Percentiles rank a stretch among this genome's conserved stretches.
Conservation (phyloP, 2,329 filamentous ascomycete species). For the Stagonosporopsis vannaccii region DNA sequence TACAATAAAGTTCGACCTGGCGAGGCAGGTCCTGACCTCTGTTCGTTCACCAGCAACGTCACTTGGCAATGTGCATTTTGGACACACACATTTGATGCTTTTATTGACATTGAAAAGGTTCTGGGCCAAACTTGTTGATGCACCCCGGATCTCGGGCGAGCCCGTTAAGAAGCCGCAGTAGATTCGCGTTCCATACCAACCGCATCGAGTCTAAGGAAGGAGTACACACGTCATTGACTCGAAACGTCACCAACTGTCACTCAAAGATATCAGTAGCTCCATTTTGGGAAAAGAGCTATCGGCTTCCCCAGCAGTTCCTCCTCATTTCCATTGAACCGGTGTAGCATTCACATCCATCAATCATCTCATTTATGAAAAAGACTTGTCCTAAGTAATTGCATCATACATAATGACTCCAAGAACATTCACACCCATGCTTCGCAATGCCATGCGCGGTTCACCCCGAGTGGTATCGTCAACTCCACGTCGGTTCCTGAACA, state of each 20-base stretch:
- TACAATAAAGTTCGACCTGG: not conserved
- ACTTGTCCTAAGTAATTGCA: not conserved
- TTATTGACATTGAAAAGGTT: not conserved
- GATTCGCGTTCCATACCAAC: constrained; percentile 14
- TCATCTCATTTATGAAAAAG: not conserved
- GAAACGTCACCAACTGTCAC: constrained; percentile 11
- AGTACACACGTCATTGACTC: constrained; percentile 20
- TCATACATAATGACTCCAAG: constrained; percentile 23
- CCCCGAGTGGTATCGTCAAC: constrained; percentile 1
- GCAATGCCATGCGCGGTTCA: constrained; percentile 20
- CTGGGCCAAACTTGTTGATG: not conserved
- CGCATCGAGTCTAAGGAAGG: not conserved
- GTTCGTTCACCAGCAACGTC: no score
- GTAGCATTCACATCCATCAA: not conserved
- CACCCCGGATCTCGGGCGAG: constrained; percentile 6
- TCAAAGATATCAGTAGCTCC: not conserved
- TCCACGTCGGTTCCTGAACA: constrained; percentile 47
- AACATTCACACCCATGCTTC: constrained; percentile 23
- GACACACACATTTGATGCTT: no score
- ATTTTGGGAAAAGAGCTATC: not conserved
- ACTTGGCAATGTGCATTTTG: no score
- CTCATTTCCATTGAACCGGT: not conserved
- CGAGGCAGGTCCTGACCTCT: no score
- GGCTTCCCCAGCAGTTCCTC: not conserved
- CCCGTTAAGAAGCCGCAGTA: constrained; percentile 5